phyloP scores from a whole-genome alignment of 2,329 filamentous ascomycete species.

The Clonostachys rosea region DNA sequence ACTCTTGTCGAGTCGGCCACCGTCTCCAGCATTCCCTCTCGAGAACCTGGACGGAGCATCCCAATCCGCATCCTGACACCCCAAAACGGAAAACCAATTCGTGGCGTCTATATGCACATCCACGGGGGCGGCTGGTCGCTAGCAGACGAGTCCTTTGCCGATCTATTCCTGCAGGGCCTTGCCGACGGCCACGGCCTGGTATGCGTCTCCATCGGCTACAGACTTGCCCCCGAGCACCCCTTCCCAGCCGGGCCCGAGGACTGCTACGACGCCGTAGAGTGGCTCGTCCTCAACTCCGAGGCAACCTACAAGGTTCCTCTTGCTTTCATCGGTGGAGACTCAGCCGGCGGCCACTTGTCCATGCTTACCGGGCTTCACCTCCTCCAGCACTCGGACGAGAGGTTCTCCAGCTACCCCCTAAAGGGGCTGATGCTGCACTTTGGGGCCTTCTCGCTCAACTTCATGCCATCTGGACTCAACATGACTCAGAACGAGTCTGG shows the following conservation, averaged over 20 bases:
- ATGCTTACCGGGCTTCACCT: conserved; percentile 1
- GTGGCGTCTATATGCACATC: conserved; percentile 1
- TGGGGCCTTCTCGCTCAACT: background rate
- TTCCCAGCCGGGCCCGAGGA: conserved; percentile 2
- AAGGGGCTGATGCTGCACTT: conserved; percentile 1
- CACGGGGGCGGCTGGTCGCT: conserved; percentile 1
- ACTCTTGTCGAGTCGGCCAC: background rate
- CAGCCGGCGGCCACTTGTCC: background rate
- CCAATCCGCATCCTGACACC: background rate
- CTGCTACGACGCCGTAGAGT: conserved; percentile 4
- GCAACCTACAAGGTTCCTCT: background rate
- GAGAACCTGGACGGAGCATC: background rate
- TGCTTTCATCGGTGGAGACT: background rate
- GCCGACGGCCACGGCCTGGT: conserved; percentile 64
- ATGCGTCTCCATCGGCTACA: conserved; percentile 35
- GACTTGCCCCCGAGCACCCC: conserved; percentile 3
- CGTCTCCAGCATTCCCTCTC: background rate
- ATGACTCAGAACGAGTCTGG: background rate
- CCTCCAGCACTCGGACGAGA: background rate
- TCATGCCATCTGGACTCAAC: background rate
- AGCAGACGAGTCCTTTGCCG: background rate
- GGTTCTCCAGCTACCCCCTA: background rate
- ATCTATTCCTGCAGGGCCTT: conserved; percentile 43
- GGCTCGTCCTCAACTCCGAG: background rate
- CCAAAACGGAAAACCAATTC: background rate